Percentiles rank a stretch among this genome's conserved stretches.
Evolutionary conservation across 2,329 filamentous ascomycete genomes (phyloP).

Genomic region (Myriosclerotinia scirpicola): DNA sequence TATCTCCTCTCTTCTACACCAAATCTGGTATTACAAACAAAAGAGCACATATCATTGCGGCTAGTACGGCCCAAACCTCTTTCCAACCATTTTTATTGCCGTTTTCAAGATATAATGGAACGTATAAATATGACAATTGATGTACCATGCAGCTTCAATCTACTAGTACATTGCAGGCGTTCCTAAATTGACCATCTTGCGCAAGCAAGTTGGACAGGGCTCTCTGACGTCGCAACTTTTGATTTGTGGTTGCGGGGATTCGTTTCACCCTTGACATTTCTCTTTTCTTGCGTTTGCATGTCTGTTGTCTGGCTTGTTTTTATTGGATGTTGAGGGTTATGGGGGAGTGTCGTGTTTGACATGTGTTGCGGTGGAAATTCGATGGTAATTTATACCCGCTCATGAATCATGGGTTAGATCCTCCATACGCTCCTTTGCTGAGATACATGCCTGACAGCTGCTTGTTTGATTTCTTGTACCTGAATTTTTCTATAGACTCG

Average conservation of each 20-base stretch:
- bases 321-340: background rate
- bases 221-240: slow-evolving; percentile 58
- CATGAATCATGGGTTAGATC: background rate
- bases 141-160: slow-evolving; percentile 52
- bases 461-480: no score
- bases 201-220: slow-evolving; percentile 44
- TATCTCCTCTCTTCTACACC: background rate
- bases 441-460: no score
- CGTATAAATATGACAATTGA: slow-evolving; percentile 22
- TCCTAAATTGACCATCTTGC: slow-evolving; percentile 53
- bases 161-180: slow-evolving; percentile 45
- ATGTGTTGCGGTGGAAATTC: background rate
- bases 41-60: background rate
- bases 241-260: slow-evolving; percentile 54
- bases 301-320: background rate
- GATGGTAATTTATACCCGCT: background rate
- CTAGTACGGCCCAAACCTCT: background rate
- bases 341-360: background rate
- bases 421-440: background rate
- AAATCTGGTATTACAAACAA: background rate
- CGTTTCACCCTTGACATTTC: slow-evolving; percentile 54
- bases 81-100: background rate
- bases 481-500: no score
- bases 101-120: background rate
- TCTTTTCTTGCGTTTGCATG: background rate